These are phyloP conservation scores for Auricularia cornea DNA, from an alignment of 768 basidiomycete species.

Conservation along the genomic window DNA sequence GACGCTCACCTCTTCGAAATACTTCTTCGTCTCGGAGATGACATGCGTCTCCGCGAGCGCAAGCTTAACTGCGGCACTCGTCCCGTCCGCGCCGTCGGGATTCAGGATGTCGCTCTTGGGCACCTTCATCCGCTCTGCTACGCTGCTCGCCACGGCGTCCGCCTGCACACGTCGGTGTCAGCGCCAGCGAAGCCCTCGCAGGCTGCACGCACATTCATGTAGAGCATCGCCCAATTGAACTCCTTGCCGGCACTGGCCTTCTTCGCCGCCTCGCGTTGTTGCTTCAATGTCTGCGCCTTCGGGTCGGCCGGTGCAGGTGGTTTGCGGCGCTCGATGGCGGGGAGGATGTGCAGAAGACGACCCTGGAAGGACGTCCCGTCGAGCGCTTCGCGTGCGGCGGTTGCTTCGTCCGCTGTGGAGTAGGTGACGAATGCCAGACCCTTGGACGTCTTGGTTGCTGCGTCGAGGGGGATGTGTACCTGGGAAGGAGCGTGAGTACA, in stretches of 20 bases:
- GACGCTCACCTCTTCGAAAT: slow-evolving; percentile 45
- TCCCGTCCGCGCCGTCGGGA: slow-evolving; percentile 40
- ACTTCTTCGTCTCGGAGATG: slow-evolving; percentile 89
- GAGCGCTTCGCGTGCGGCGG: slow-evolving; percentile 66
- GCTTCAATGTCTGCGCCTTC: slow-evolving; percentile 50
- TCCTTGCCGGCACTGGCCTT: slow-evolving; percentile 65
- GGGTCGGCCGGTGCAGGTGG: slow-evolving; percentile 20
- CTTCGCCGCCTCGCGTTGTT: slow-evolving; percentile 47
- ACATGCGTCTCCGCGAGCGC: slow-evolving; percentile 95
- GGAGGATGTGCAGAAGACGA: slow-evolving; percentile 81
- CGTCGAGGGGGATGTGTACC: slow-evolving; percentile 52
- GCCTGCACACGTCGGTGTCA: slow-evolving; percentile 41
- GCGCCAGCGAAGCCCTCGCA: neutral
- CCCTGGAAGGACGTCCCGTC: slow-evolving; percentile 89
- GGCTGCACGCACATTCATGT: slow-evolving; percentile 84
- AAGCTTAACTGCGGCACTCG: slow-evolving; percentile 74
- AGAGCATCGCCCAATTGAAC: slow-evolving; percentile 90
- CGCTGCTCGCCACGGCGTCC: slow-evolving; percentile 86
- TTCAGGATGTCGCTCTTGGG: slow-evolving; percentile 83
- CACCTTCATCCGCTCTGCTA: slow-evolving; percentile 83
- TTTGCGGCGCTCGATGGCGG: slow-evolving; percentile 59
- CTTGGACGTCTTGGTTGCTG: slow-evolving; percentile 38
- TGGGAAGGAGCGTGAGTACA: slow-evolving; percentile 12
- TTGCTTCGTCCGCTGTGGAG: slow-evolving; percentile 34
- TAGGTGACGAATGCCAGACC: slow-evolving; percentile 59